Base-by-base conservation (phyloP, 768 basidiomycete genomes). In the Hortiboletus campestris region DNA sequence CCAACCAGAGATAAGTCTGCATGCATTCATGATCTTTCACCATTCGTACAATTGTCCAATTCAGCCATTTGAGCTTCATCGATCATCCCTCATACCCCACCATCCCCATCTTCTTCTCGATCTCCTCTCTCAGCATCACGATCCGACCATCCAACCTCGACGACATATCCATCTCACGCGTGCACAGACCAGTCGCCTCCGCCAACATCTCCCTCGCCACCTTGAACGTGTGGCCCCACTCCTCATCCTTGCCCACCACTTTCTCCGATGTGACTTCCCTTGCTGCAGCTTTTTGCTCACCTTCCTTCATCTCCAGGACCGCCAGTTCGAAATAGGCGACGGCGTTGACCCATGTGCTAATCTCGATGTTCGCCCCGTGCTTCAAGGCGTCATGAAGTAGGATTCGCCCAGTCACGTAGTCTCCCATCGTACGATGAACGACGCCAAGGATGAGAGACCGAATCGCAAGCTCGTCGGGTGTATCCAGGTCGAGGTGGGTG, bases 361-460 rank as follows among this genome's bases (percentile, higher is more conserved):
- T 74, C n/a, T 76, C 72, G 34, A 80, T 67, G 28, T 67, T 50
- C 13, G 66, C 55, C 29, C 80, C 76, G 11, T 75, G 71, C 9
- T 66, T 69, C 51, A 77, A 65, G 0, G 86, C 84, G 29, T 86
- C 83, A 17, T 67, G 64, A 28, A 90, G 72, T 59, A 84, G 80
- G 0, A 66, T 63, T 6, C 84, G 78, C 1, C 83, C 69, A 1
- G 76, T 66, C 0, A 59, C 60, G 60, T 72, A 84, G 11, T 76
- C 73, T 5, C 80, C 75, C 0, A 80, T 69, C 0, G 84, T 85
- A 29, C 86, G 81, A 62, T 89, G 81, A 16, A 79, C 74, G 60
- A 86, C 79, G 3, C 89, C 89, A 4, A 91, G 76, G 6, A 91
- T 77, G 3, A 91, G 79, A 0, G 84, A 75, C 6, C 89, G 85